phyloP scores from a whole-genome alignment of 2,329 filamentous ascomycete genomes.

The Penicillium freii region DNA sequence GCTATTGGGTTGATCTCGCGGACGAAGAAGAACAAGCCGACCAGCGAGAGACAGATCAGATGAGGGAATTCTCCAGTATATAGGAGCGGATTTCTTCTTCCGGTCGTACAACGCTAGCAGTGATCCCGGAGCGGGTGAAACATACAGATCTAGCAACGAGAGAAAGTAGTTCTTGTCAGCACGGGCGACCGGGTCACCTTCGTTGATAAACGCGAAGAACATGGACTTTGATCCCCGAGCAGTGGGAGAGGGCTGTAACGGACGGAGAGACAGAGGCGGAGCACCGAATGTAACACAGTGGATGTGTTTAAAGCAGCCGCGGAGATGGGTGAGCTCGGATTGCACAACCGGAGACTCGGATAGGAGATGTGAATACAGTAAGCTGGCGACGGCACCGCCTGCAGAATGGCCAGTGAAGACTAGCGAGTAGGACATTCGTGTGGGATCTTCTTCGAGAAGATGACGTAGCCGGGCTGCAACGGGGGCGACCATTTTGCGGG shows the following conservation, averaged over 20 bases:
- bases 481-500: constrained; percentile 69
- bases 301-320: constrained; percentile 70
- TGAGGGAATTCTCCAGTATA: constrained; percentile 12
- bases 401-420: constrained; percentile 85
- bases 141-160: constrained; percentile 69
- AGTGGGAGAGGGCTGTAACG: constrained; percentile 59
- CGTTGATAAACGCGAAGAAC: constrained; percentile 79
- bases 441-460: constrained; percentile 69
- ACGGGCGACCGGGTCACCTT: constrained; percentile 76
- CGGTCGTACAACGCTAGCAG: constrained; percentile 9
- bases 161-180: constrained; percentile 75
- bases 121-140: constrained; percentile 54
- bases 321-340: constrained; percentile 69
- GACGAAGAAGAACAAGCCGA: constrained; percentile 18
- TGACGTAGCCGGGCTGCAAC: constrained; percentile 69
- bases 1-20: constrained; percentile 55
- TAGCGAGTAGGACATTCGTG: constrained; percentile 64
- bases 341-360: constrained; percentile 37
- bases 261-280: constrained; percentile 71
- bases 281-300: constrained; percentile 87
- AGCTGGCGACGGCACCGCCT: constrained; percentile 75
- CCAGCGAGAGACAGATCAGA: constrained; percentile 16
- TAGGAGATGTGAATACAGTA: constrained; percentile 82
- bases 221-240: constrained; percentile 61
- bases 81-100: constrained; percentile 26